These are phyloP conservation scores for Vaccinium myrtillus DNA, from an alignment of 148 eudicot genomes.

Conservation along the genomic window DNA sequence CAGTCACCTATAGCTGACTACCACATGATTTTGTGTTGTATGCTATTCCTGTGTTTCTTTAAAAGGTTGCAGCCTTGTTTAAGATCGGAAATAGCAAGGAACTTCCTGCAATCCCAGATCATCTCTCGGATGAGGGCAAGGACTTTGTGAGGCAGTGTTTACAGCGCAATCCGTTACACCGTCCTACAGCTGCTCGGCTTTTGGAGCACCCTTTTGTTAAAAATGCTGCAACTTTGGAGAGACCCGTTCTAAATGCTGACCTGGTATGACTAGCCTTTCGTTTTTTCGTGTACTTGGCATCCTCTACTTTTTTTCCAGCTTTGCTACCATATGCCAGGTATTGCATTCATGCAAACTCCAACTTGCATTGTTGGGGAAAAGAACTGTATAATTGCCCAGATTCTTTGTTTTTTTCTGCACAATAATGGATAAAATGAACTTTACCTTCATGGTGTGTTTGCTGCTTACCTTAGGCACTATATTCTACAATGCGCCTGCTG, in stretches of 20 bases:
- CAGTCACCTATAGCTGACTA: not conserved
- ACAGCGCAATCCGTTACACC: slow-evolving; percentile 51
- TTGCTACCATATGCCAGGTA: not conserved
- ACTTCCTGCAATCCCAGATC: slow-evolving; percentile 59
- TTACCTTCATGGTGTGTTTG: not conserved
- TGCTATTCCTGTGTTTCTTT: not conserved
- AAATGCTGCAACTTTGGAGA: slow-evolving; percentile 33
- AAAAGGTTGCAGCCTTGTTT: slow-evolving; percentile 73
- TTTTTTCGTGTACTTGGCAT: not conserved
- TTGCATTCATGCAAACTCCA: slow-evolving; percentile 3
- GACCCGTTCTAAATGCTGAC: slow-evolving; percentile 30
- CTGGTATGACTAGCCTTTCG: slow-evolving; percentile 20
- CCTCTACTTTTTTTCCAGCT: not conserved
- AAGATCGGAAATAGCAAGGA: slow-evolving; percentile 81
- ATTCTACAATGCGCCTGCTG: not conserved
- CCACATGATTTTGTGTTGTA: slow-evolving; percentile 7
- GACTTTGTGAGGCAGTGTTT: slow-evolving; percentile 61
- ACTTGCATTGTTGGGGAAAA: slow-evolving; percentile 7
- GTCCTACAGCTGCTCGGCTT: slow-evolving; percentile 60
- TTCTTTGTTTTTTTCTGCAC: not conserved
- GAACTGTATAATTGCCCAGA: not conserved
- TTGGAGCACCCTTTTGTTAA: slow-evolving; percentile 63
- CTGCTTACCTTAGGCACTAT: slow-evolving; percentile 1
- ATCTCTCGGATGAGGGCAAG: slow-evolving; percentile 62
- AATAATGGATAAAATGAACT: not conserved